These are phyloP conservation scores for Fusarium hostae DNA, from an alignment of 2,329 filamentous ascomycete species.

Conservation along the genomic window DNA sequence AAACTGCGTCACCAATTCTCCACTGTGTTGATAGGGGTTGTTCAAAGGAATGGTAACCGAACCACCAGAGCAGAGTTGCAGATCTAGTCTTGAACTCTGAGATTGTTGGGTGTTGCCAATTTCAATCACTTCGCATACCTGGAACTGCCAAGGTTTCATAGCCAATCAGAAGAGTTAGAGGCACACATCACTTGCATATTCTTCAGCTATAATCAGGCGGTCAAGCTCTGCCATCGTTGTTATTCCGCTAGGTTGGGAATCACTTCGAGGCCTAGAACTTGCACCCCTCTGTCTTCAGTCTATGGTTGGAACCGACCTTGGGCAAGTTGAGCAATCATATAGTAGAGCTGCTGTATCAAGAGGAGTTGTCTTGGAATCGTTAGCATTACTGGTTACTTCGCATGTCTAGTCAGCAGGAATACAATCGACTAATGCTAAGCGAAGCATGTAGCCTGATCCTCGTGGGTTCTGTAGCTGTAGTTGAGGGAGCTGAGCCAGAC, in stretches of 20 bases:
- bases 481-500: conserved; percentile 18
- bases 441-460: neutral
- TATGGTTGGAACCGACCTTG: neutral
- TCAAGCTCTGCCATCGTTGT: neutral
- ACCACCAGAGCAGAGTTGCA: conserved; percentile 30
- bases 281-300: neutral
- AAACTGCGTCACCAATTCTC: conserved; percentile 23
- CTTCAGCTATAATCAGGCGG: neutral
- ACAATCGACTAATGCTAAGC: neutral
- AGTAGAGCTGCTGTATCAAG: neutral
- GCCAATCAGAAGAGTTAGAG: conserved; percentile 16
- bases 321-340: neutral
- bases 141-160: neutral
- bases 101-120: conserved; percentile 11
- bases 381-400: neutral
- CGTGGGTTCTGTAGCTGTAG: neutral
- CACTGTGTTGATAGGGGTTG: conserved; percentile 11
- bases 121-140: neutral
- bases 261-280: neutral
- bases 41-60: conserved; percentile 39
- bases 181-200: neutral
- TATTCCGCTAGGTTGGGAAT: neutral
- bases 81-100: conserved; percentile 32
- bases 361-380: neutral
- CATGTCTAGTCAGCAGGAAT: neutral